Evolutionary conservation across 139 green algal species (phyloP), one percentile per base, ranked within the genome.

Genomic region (Micractinium sp.): DNA sequence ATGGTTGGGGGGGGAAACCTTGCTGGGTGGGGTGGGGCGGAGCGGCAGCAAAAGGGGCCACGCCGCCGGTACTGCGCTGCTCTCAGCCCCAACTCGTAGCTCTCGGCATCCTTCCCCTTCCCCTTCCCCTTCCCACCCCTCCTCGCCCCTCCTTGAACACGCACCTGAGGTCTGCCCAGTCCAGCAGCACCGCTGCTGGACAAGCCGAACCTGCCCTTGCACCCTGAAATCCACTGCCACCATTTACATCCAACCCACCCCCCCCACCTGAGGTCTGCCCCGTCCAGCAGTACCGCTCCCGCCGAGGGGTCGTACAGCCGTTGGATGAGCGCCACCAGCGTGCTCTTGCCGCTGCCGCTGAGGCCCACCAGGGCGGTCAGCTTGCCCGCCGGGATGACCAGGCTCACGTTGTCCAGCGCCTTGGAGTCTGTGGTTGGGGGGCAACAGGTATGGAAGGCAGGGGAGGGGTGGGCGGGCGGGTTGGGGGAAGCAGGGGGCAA

Each of bases 281-380:
- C 85, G 27, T 82, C 41, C 80, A 90, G n/a, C 69, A 89, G 67
- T n/a, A 93, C 87, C 63, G 89, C 66, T 13, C 93, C 94, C 1
- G 35, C 29, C 4, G 66, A 92, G 5, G 96, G 94, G 90, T 98
- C 95, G 83, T 97, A 97, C 84, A 97, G 94, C 35, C 94, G 92
- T 90, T 97, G 93, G 81, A 98, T 90, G 66, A 98, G 91, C 23
- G 92, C 83, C 33, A 97, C 93, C 76, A 97, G 85, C 16, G 94
- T 97, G 86, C 90, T 94, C 93, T 97, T 97, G 87, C 95, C 81
- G 67, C 87, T 93, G 86, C 95, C 95, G 60, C 69, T 91, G 27
- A 93, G 90, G 19, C 96, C 94, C 81, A 98, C 96, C 47, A 98
- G 89, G 0, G 96, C 96, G 0, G 95, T 91, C 16, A 97, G 90